A percentile compares a stretch with the other conserved stretches of the same genome.
Evolutionary conservation across 495 filamentous ascomycete genomes (phyloP).

Genomic region (Massariosphaeria phaeospora): DNA sequence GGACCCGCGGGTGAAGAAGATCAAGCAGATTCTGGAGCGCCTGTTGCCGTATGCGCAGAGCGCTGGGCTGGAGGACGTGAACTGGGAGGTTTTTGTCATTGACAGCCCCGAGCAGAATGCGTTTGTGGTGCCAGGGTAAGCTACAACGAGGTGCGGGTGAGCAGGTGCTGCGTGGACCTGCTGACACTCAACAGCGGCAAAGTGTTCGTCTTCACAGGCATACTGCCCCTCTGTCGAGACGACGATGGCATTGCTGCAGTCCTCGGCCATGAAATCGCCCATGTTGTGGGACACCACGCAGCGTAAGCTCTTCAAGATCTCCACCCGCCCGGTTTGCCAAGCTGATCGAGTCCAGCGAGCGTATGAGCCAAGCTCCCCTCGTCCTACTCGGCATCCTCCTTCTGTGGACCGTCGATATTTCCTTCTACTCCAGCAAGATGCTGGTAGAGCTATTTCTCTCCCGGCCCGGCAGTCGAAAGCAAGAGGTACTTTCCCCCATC

Average conservation of each 20-base stretch:
- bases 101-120: constrained; percentile 67
- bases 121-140: constrained; percentile 75
- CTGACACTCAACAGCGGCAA: constrained; percentile 55
- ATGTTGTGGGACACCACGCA: constrained; percentile 75
- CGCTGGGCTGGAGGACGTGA: constrained; percentile 54
- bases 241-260: constrained; percentile 80
- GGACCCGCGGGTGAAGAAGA: constrained; percentile 51
- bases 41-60: constrained; percentile 56
- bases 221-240: constrained; percentile 64
- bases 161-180: neutral
- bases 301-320: constrained; percentile 36
- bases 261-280: constrained; percentile 91
- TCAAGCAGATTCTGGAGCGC: constrained; percentile 63
- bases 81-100: constrained; percentile 87
- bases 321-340: neutral
- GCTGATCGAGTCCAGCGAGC: constrained; percentile 45
- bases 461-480: constrained; percentile 64
- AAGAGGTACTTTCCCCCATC: constrained; percentile 45
- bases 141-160: neutral
- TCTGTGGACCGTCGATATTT: constrained; percentile 51
- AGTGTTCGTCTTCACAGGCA: constrained; percentile 83
- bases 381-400: constrained; percentile 51
- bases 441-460: constrained; percentile 60
- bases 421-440: constrained; percentile 43
- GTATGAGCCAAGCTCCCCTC: constrained; percentile 60